A percentile compares a stretch with the other conserved stretches of the same genome.
phyloP scores from a whole-genome alignment of 345 rosid species.

The Mallotus nudiflorus region DNA sequence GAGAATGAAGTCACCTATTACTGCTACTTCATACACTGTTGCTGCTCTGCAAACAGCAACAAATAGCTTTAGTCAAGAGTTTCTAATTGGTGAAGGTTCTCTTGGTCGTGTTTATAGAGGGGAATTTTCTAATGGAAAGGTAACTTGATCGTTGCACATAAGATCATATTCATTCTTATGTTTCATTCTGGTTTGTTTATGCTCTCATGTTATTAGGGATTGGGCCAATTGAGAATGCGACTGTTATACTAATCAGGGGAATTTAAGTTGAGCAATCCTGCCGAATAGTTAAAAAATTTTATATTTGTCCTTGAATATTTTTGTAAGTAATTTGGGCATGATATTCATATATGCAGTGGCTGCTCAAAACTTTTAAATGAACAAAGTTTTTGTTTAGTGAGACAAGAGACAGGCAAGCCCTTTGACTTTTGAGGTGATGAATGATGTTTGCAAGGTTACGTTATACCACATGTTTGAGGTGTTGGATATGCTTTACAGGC shows the following conservation, averaged over 20 bases:
- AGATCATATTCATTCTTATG: neutral
- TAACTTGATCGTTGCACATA: constrained; percentile 22
- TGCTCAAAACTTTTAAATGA: neutral
- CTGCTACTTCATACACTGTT: constrained; percentile 75
- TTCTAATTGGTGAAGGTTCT: constrained; percentile 93
- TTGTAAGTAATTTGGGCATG: neutral
- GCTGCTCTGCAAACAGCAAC: constrained; percentile 89
- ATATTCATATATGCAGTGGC: neutral
- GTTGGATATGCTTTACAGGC: neutral
- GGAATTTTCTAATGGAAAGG: constrained; percentile 89
- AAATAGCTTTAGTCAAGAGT: constrained; percentile 93
- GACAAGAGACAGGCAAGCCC: neutral
- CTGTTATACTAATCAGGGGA: neutral
- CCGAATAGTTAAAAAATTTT: neutral
- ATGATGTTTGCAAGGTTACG: neutral
- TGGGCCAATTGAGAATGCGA: neutral
- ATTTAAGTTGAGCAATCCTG: neutral
- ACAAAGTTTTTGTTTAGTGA: neutral
- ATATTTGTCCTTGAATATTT: constrained; percentile 1
- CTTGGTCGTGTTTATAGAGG: constrained; percentile 96
- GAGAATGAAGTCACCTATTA: constrained; percentile 71
- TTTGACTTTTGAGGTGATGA: neutral
- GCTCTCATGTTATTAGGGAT: too few species aligned
- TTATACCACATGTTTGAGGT: neutral
- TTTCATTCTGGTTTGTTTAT: too few species aligned